These are phyloP conservation scores for Eucalyptus pauciflora DNA, from an alignment of 345 rosid species.

Conservation along the genomic window DNA sequence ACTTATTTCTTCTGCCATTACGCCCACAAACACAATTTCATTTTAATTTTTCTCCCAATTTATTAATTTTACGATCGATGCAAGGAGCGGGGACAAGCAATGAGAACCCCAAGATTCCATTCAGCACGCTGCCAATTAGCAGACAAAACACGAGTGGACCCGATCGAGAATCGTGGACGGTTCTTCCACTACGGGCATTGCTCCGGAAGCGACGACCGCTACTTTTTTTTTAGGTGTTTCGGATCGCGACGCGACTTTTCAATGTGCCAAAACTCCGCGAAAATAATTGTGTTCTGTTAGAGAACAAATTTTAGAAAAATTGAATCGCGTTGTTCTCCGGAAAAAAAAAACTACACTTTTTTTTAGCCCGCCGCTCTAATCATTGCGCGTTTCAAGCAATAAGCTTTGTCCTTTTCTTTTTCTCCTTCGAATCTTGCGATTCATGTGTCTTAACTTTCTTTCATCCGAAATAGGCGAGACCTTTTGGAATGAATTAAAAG, in stretches of 20 bases:
- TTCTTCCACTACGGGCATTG: background rate
- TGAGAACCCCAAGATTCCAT: background rate
- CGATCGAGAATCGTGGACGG: background rate
- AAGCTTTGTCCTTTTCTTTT: background rate
- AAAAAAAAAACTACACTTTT: background rate
- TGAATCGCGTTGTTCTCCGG: background rate
- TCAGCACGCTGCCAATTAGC: background rate
- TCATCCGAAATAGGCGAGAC: fast-evolving
- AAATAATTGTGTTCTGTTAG: background rate
- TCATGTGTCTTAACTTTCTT: background rate
- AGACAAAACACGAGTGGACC: background rate
- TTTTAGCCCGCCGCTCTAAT: background rate
- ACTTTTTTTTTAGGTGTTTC: background rate
- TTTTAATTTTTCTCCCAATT: background rate
- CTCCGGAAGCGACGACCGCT: background rate
- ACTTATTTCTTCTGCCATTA: background rate
- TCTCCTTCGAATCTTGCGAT: background rate
- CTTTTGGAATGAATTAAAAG: background rate
- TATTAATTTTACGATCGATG: background rate
- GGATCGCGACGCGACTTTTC: background rate
- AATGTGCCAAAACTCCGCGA: fast-evolving
- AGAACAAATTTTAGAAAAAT: background rate
- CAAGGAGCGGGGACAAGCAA: background rate
- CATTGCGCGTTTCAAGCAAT: fast-evolving
- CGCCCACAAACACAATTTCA: background rate